phyloP scores from a whole-genome alignment of 1,284 basidiomycete genomes.

The Ganoderma boninense region DNA sequence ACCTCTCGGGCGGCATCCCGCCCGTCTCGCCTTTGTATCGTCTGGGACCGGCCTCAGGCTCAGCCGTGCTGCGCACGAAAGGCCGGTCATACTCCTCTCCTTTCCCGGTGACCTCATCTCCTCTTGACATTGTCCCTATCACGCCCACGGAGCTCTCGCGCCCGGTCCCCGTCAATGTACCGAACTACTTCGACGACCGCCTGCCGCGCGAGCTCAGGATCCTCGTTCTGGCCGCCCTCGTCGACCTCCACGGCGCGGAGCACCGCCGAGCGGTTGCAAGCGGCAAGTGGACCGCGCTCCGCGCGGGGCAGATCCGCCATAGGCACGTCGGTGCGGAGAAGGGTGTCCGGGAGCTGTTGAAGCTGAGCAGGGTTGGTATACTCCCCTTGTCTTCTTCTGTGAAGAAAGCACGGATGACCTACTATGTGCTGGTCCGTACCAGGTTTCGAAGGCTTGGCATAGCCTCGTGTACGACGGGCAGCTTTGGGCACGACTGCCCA shows the following conservation, averaged over 20 bases:
- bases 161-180: constrained; percentile 54
- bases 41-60: constrained; percentile 33
- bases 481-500: constrained; percentile 76
- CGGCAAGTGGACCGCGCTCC: constrained; percentile 63
- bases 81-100: constrained; percentile 72
- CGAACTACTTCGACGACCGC: constrained; percentile 67
- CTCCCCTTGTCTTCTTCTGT: constrained; percentile 33
- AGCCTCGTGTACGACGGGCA: constrained; percentile 87
- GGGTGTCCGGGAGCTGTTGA: constrained; percentile 81
- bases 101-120: constrained; percentile 56
- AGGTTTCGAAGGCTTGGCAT: constrained; percentile 89
- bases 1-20: constrained; percentile 32
- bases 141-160: constrained; percentile 55
- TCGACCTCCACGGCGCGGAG: constrained; percentile 63
- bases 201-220: constrained; percentile 82
- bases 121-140: constrained; percentile 61
- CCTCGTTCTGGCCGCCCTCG: constrained; percentile 63
- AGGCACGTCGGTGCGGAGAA: constrained; percentile 79
- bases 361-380: constrained; percentile 72
- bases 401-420: constrained; percentile 27
- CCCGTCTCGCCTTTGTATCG: constrained; percentile 34
- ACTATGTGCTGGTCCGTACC: constrained; percentile 21
- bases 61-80: constrained; percentile 51
- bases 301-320: constrained; percentile 61
- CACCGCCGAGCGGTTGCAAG: constrained; percentile 51